These are phyloP conservation scores for Fusarium mundagurra DNA, from an alignment of 2,329 filamentous ascomycete genomes.

Conservation along the genomic window DNA sequence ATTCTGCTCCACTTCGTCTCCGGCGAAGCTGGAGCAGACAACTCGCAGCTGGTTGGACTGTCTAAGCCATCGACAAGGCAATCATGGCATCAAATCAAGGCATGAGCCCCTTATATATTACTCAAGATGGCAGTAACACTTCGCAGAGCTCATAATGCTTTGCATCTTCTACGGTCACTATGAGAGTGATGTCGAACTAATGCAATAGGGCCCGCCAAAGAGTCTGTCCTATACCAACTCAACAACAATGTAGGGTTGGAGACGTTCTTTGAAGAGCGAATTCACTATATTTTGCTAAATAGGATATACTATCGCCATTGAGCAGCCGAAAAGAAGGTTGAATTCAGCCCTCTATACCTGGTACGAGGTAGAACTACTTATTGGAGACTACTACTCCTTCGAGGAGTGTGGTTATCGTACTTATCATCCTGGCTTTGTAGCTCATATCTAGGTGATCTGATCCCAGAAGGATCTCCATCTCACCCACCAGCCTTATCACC, in stretches of 20 bases:
- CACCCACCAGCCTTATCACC: too few species aligned
- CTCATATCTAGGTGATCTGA: too few species aligned
- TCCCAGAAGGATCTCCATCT: too few species aligned
- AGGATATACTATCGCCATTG: background rate
- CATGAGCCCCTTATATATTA: background rate
- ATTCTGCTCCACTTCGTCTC: background rate
- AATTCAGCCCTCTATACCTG: background rate
- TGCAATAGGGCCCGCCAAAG: background rate
- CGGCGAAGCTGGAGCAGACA: background rate
- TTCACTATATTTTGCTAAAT: background rate
- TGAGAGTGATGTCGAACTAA: background rate
- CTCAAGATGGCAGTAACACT: background rate
- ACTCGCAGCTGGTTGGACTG: background rate
- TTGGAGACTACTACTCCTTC: background rate
- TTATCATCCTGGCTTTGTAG: background rate
- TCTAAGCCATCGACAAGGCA: background rate
- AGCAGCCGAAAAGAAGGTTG: background rate
- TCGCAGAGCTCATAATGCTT: background rate
- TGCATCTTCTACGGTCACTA: fast-evolving
- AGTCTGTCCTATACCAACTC: background rate
- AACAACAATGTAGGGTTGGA: background rate
- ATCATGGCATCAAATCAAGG: background rate
- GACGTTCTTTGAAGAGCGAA: background rate
- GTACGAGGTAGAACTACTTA: background rate
- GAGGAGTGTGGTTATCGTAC: background rate